Evolutionary conservation across 2,329 filamentous ascomycete genomes (phyloP), one percentile per base, ranked within the genome.

Genomic region (Teratosphaeriaceae sp.): DNA sequence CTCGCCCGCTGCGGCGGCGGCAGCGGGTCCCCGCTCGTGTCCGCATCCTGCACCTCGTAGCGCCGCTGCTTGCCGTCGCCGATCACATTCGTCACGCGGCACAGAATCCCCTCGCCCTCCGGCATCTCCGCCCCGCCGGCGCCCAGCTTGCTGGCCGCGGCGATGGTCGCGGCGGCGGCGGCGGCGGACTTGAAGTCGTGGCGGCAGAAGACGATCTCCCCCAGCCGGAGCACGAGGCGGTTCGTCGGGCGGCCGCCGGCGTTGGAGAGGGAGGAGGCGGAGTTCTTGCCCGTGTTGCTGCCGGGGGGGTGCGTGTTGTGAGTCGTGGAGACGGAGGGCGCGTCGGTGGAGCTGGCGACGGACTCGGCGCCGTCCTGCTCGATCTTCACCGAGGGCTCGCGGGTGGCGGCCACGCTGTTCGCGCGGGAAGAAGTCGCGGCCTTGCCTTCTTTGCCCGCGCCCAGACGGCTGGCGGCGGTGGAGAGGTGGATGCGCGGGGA

Each of bases 51-150:
- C 44, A 74, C 72, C 53, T 74, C 71, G 59, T 74, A 74, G 3
- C 70, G 69, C 19, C 71, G 67, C 52, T 73, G 70, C 48, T 74
- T 74, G 44, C 71, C 71, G 50, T 74, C 71, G 45, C 71, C 71
- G 20, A 73, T 73, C n/a, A 74, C 70, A 23, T 61, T 61, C 4
- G 71, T 74, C 33, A 74, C 68, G 42, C 65, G 64, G 56, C 71
- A 74, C 18, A 74, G 63, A 24, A 74, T 74, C 45, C 71, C 71
- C 59, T 73, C 71, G 52, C 71, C 71, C 56, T 74, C 71, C 4
- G 53, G 52, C 12, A 50, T 42, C 54, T 61, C 44, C 29, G 51
- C 54, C 56, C 64, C 29, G 30, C 15, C 15, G 22, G 31, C 12
- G 16, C 33, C 33, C 7, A 13, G 33, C 21, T 35, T 35, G 16